phyloP scores from a whole-genome alignment of 2,329 filamentous ascomycete genomes.

The Ophiostoma angusticollis region DNA sequence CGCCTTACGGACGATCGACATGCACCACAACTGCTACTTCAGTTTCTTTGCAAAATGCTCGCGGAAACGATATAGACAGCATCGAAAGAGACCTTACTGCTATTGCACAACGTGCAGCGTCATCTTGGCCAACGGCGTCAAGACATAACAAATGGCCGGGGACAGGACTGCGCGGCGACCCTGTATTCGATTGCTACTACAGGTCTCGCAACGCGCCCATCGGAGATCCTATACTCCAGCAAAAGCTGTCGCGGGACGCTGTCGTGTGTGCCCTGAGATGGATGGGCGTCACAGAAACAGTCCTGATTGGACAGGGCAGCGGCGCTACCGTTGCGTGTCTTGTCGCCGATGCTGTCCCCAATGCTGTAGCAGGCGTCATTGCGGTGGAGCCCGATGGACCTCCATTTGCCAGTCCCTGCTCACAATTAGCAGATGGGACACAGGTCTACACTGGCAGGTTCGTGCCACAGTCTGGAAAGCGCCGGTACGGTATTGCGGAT shows the following conservation, averaged over 20 bases:
- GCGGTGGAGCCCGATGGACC: slow-evolving; percentile 41
- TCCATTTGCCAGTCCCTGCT: slow-evolving; percentile 24
- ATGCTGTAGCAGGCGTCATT: slow-evolving; percentile 34
- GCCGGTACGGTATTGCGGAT: slow-evolving; percentile 12
- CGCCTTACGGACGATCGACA: slow-evolving; percentile 25
- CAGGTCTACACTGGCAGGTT: not conserved
- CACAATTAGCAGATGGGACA: not conserved
- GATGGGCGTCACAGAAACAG: slow-evolving; percentile 18
- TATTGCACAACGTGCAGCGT: slow-evolving; percentile 11
- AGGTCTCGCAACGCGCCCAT: slow-evolving; percentile 27
- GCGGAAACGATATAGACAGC: slow-evolving; percentile 1
- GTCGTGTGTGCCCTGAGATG: slow-evolving; percentile 9
- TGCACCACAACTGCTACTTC: no score
- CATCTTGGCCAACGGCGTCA: slow-evolving; percentile 17
- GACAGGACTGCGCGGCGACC: slow-evolving; percentile 29
- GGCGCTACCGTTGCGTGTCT: slow-evolving; percentile 33
- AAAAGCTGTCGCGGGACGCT: slow-evolving; percentile 14
- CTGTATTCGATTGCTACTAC: slow-evolving; percentile 35
- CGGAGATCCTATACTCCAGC: slow-evolving; percentile 19
- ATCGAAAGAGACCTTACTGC: slow-evolving; percentile 21
- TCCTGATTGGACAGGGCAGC: slow-evolving; percentile 36
- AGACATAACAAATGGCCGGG: slow-evolving; percentile 29
- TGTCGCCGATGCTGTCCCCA: slow-evolving; percentile 34
- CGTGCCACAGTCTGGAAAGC: not conserved
- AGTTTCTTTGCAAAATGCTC: not conserved